Evolutionary conservation across 139 green algal genomes (phyloP).

Genomic region (Desmodesmus armatus): DNA sequence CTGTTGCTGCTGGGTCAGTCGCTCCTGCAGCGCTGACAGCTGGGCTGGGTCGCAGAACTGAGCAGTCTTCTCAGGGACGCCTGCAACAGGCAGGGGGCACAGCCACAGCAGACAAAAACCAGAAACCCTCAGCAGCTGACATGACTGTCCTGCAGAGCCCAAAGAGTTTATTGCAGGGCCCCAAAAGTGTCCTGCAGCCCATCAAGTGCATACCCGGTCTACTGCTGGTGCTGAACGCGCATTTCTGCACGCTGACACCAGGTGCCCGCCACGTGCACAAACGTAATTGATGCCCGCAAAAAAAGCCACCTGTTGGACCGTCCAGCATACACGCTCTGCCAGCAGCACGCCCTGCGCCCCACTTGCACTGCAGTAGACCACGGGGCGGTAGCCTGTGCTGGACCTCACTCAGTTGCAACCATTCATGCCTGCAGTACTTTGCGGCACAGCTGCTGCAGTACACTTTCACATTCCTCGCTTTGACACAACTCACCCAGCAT

Average conservation of each 20-base stretch:
- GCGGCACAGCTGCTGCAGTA: neutral
- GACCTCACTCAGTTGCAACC: too few species aligned
- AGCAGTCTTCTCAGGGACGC: slow-evolving; percentile 12
- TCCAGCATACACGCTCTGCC: too few species aligned
- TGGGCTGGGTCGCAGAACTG: slow-evolving; percentile 16
- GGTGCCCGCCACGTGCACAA: too few species aligned
- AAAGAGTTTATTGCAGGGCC: too few species aligned
- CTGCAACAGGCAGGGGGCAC: neutral
- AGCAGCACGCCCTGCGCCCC: too few species aligned
- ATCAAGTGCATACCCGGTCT: too few species aligned
- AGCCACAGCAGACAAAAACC: neutral
- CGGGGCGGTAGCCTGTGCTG: neutral
- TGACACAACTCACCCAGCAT: slow-evolving; percentile 76
- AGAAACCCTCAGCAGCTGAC: neutral
- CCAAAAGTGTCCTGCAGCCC: too few species aligned
- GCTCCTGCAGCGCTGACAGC: slow-evolving; percentile 8
- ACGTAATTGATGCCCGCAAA: too few species aligned
- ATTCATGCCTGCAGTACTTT: neutral
- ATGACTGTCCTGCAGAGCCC: neutral
- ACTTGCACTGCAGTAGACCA: neutral
- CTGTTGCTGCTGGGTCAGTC: slow-evolving; percentile 32
- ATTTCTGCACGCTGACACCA: too few species aligned
- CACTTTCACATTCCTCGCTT: neutral
- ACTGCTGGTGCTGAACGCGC: too few species aligned
- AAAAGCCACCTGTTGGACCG: too few species aligned